These are phyloP conservation scores for Fraxinus excelsior DNA, from an alignment of 257 asterid species.

Conservation along the genomic window DNA sequence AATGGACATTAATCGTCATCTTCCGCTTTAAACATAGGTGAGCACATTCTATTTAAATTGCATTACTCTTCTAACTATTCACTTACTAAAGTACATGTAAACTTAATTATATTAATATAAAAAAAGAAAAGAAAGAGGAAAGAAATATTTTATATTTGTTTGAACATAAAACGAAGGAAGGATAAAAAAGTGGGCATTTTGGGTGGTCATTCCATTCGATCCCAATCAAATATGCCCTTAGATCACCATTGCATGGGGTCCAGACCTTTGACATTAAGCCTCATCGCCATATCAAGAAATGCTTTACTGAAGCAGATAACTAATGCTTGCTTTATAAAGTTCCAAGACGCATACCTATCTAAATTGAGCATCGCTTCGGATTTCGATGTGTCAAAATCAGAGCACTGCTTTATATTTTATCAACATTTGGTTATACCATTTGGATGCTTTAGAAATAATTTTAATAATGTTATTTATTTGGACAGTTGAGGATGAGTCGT, in stretches of 20 bases:
- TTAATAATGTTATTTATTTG: too few relatives aligned
- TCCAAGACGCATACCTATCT: background rate
- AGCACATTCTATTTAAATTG: too few relatives aligned
- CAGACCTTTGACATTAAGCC: background rate
- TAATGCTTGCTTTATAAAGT: background rate
- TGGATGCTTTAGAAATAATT: background rate
- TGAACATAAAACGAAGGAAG: background rate
- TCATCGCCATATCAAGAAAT: background rate
- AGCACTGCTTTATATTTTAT: background rate
- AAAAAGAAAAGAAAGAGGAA: background rate
- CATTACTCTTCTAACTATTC: background rate
- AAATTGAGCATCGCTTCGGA: background rate
- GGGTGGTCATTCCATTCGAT: background rate
- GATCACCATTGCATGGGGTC: background rate
- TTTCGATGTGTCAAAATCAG: background rate
- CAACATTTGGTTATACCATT: background rate
- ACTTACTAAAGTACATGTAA: background rate
- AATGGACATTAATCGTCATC: background rate
- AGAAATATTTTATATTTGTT: background rate
- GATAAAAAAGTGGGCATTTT: background rate
- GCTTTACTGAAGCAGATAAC: background rate
- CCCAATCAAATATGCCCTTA: background rate
- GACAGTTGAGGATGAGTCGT: too few relatives aligned
- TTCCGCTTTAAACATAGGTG: too few relatives aligned
- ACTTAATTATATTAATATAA: background rate